phyloP scores from a whole-genome alignment of 2,329 filamentous ascomycete species.

The Grosmannia penicillata region DNA sequence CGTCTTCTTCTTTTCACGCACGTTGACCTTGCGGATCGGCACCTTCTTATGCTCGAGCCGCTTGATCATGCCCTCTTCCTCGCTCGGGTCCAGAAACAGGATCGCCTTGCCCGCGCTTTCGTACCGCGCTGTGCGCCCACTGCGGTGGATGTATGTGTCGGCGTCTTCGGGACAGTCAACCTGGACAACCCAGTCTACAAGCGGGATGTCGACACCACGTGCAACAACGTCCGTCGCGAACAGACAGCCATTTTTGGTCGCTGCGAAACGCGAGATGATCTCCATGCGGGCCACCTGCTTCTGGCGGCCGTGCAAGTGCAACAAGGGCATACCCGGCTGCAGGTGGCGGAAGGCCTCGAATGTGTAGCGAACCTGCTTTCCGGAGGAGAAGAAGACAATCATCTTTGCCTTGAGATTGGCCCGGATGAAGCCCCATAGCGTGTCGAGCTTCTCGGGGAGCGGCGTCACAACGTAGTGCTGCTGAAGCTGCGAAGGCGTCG shows the following conservation, averaged over 20 bases:
- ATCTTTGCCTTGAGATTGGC: slow-evolving; percentile 88
- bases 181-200: slow-evolving; percentile 98
- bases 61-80: slow-evolving; percentile 83
- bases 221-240: slow-evolving; percentile 95
- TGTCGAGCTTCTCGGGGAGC: slow-evolving; percentile 78
- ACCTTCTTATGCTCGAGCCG: slow-evolving; percentile 81
- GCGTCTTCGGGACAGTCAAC: slow-evolving; percentile 93
- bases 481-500: slow-evolving; percentile 71
- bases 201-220: slow-evolving; percentile 85
- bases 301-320: slow-evolving; percentile 88
- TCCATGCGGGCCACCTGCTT: slow-evolving; percentile 82
- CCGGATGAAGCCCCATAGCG: slow-evolving; percentile 82
- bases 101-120: slow-evolving; percentile 78
- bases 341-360: slow-evolving; percentile 88
- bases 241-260: slow-evolving; percentile 69
- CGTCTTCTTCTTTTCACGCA: slow-evolving; percentile 78
- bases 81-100: slow-evolving; percentile 80
- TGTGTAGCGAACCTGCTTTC: slow-evolving; percentile 91
- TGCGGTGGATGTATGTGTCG: slow-evolving; percentile 94
- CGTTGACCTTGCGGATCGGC: slow-evolving; percentile 71
- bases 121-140: slow-evolving; percentile 88
- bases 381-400: slow-evolving; percentile 85
- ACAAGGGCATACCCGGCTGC: slow-evolving; percentile 81
- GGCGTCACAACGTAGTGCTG: slow-evolving; percentile 86
- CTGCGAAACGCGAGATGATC: slow-evolving; percentile 70